Evolutionary conservation across 768 basidiomycete species (phyloP).

Genomic region (Suillus lakei): DNA sequence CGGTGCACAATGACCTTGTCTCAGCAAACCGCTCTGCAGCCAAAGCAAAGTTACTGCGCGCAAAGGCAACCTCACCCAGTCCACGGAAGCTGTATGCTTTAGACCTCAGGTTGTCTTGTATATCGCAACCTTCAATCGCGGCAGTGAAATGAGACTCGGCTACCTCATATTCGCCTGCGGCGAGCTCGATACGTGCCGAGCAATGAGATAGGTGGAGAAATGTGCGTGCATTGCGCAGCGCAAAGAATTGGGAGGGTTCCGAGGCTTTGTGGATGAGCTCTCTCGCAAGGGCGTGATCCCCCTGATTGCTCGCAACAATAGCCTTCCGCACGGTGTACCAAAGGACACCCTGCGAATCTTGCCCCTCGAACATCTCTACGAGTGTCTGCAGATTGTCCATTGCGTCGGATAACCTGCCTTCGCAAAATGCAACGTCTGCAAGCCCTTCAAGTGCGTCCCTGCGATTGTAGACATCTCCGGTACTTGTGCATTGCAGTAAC

Average conservation of each 20-base stretch:
- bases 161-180: neutral
- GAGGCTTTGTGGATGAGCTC: neutral
- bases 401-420: neutral
- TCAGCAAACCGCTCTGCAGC: neutral
- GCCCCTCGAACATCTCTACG: neutral
- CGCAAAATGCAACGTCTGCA: neutral
- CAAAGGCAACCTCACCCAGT: neutral
- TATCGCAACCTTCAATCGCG: neutral
- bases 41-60: neutral
- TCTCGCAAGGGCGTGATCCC: neutral
- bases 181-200: neutral
- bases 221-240: neutral
- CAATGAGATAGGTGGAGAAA: neutral
- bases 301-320: neutral
- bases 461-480: too few relatives aligned
- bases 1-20: neutral
- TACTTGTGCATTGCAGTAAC: too few relatives aligned
- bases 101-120: neutral
- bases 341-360: fast-evolving
- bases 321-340: neutral
- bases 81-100: neutral
- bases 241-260: neutral
- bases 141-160: neutral
- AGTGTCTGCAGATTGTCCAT: neutral
- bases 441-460: neutral